A percentile compares a stretch with the other conserved stretches of the same genome.
Evolutionary conservation across 352 stramenopile genomes (phyloP).

Genomic region (Phytophthora lateralis): DNA sequence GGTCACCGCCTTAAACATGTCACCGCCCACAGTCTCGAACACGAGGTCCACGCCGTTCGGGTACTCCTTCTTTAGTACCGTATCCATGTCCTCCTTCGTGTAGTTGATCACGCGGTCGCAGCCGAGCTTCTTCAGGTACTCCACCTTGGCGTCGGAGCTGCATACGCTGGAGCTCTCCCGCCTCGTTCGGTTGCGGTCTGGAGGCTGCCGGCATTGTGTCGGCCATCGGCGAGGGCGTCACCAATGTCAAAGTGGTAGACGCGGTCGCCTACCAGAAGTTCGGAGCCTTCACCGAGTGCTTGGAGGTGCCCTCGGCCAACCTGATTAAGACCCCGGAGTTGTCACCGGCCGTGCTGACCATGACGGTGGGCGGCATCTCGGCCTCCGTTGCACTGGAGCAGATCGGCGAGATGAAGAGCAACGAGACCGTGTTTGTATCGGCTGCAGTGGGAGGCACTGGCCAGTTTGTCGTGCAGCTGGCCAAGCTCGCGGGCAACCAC

Average conservation of each 20-base stretch:
- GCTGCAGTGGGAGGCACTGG: constrained; percentile 30
- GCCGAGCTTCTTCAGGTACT: constrained; percentile 25
- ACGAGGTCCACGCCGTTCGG: constrained; percentile 29
- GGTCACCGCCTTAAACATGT: constrained; percentile 32
- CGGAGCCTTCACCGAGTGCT: constrained; percentile 27
- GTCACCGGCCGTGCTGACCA: constrained; percentile 21
- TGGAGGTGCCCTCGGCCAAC: constrained; percentile 20
- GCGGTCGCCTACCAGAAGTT: constrained; percentile 47
- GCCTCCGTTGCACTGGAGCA: constrained; percentile 31
- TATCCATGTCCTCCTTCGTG: constrained; percentile 29
- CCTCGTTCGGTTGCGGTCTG: constrained; percentile 58
- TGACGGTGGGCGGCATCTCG: constrained; percentile 32
- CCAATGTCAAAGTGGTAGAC: constrained; percentile 46
- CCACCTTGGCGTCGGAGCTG: constrained; percentile 32
- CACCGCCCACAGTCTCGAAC: constrained; percentile 34
- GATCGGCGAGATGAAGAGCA: constrained; percentile 30
- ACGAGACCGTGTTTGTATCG: constrained; percentile 31
- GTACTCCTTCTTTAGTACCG: constrained; percentile 35
- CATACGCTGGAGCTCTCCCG: constrained; percentile 22
- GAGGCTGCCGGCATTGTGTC: constrained; percentile 50
- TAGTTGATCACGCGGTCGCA: constrained; percentile 38
- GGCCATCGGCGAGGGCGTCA: constrained; percentile 46
- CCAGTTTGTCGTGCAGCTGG: constrained; percentile 24
- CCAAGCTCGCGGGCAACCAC: constrained; percentile 34
- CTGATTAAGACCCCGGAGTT: constrained; percentile 29